These are phyloP conservation scores for Xerocomellus intermedius DNA, from an alignment of 768 basidiomycete species.

Conservation along the genomic window DNA sequence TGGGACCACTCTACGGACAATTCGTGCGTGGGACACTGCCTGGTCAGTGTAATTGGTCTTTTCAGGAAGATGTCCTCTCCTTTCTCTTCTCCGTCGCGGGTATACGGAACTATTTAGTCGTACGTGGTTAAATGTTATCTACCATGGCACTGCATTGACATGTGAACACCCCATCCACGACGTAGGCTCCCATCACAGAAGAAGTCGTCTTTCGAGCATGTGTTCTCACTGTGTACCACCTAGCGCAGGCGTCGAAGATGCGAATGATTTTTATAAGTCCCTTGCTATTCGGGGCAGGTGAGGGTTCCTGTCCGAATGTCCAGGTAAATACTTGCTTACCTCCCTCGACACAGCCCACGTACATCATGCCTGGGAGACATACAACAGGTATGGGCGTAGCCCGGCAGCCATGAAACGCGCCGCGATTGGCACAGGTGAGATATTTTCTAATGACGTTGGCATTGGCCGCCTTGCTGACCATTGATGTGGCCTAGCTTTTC, in stretches of 20 bases:
- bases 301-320: constrained; percentile 22
- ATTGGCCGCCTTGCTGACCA: constrained; percentile 14
- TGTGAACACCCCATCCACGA: not conserved
- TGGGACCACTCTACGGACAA: constrained; percentile 70
- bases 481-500: constrained; percentile 58
- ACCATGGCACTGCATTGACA: not conserved
- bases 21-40: constrained; percentile 51
- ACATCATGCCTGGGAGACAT: constrained; percentile 91
- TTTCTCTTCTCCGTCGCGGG: constrained; percentile 55
- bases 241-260: constrained; percentile 53
- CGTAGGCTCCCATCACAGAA: constrained; percentile 86
- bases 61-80: constrained; percentile 37
- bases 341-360: constrained; percentile 62
- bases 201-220: constrained; percentile 90
- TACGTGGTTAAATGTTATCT: constrained; percentile 24
- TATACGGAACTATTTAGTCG: constrained; percentile 65
- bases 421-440: constrained; percentile 51
- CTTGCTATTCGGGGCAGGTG: constrained; percentile 85
- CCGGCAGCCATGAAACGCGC: constrained; percentile 63
- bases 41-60: constrained; percentile 50
- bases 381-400: constrained; percentile 70
- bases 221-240: constrained; percentile 68
- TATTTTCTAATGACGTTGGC: not conserved
- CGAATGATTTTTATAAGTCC: constrained; percentile 81
- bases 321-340: not conserved